Percentiles rank a stretch among this genome's conserved stretches.
Conservation (phyloP, 2,329 filamentous ascomycete species). For the Verticillium alfalfae region DNA sequence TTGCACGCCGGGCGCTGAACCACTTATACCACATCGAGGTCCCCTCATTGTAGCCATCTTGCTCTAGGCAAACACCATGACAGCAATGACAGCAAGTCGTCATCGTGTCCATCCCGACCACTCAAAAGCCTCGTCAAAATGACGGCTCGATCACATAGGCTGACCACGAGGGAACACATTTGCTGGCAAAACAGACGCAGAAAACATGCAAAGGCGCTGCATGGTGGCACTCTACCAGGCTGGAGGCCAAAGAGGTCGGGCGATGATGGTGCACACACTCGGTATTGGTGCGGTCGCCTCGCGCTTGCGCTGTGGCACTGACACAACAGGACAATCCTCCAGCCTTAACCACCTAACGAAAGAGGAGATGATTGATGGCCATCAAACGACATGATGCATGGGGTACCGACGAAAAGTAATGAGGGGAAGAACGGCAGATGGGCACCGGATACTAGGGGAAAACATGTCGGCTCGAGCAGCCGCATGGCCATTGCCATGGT, state of each 20-base stretch:
- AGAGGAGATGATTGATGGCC: not conserved
- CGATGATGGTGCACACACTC: constrained; percentile 4
- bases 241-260: constrained; percentile 1
- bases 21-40: not conserved
- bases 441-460: not conserved
- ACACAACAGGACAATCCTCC: constrained; percentile 8
- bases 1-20: not conserved
- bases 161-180: not conserved
- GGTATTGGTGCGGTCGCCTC: not conserved
- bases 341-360: not conserved
- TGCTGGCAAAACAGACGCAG: not conserved
- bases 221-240: not conserved
- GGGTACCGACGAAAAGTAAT: not conserved
- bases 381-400: not conserved
- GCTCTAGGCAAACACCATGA: not conserved
- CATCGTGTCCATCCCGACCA: not conserved
- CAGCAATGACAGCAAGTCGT: not conserved
- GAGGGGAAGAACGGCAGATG: not conserved
- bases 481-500: not conserved
- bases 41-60: too few species aligned
- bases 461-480: not conserved
- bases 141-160: not conserved
- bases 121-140: not conserved
- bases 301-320: constrained; percentile 1
- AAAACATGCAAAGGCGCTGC: not conserved